A percentile compares a stretch with the other conserved stretches of the same genome.
Evolutionary conservation across 768 basidiomycete species (phyloP).

Genomic region (Hygrocybe punicea): DNA sequence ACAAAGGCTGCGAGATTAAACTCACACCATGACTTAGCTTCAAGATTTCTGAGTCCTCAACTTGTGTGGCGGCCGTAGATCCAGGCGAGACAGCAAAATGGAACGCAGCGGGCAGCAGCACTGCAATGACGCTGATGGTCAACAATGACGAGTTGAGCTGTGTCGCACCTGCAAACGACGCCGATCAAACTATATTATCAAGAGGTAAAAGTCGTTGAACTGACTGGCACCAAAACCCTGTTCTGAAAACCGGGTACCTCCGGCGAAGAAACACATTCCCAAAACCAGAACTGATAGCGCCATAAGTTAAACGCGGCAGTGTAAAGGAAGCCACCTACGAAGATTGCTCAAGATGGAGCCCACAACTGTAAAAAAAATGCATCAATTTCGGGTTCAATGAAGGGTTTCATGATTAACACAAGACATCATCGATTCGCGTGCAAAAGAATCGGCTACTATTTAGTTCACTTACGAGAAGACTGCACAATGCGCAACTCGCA

Average conservation of each 20-base stretch:
- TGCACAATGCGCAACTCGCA: constrained; percentile 74
- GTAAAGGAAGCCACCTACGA: constrained; percentile 44
- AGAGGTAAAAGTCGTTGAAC: constrained; percentile 35
- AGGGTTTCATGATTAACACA: background rate
- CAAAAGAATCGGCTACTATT: too few relatives aligned
- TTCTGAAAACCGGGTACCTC: constrained; percentile 72
- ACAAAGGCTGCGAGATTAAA: constrained; percentile 5
- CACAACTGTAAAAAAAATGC: constrained; percentile 50
- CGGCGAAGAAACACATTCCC: constrained; percentile 90
- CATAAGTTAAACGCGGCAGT: background rate
- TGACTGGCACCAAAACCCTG: constrained; percentile 74
- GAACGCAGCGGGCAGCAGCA: constrained; percentile 78
- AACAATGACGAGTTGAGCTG: constrained; percentile 75
- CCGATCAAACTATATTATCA: background rate
- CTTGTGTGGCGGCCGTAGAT: constrained; percentile 25
- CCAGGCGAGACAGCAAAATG: constrained; percentile 46
- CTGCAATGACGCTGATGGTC: constrained; percentile 74
- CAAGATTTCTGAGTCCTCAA: constrained; percentile 49
- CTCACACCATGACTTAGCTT: constrained; percentile 72
- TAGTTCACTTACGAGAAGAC: constrained; percentile 63
- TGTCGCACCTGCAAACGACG: constrained; percentile 42
- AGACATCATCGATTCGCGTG: too few relatives aligned
- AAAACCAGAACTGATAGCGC: constrained; percentile 65
- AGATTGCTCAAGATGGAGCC: constrained; percentile 87
- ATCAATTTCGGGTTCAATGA: background rate